phyloP scores from a whole-genome alignment of 257 asterid genomes.

The Nicotiana noctiflora region DNA sequence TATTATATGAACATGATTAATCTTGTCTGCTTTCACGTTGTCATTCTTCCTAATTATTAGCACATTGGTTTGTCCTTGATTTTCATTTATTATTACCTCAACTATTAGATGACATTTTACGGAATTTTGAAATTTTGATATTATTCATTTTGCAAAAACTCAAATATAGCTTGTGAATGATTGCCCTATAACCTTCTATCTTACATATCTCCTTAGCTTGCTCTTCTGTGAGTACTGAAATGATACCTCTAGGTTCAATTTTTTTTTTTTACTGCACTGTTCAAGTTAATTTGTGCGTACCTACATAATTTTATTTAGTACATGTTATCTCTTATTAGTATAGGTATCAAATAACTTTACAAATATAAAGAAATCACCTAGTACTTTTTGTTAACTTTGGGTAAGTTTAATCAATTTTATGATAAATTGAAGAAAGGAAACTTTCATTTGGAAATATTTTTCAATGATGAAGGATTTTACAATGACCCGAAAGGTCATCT shows the following conservation, averaged over 20 bases:
- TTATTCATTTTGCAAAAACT: background rate
- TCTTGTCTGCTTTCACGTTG: background rate
- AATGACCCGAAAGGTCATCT: too few relatives aligned
- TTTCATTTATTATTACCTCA: background rate
- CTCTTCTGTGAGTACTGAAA: background rate
- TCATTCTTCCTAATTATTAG: background rate
- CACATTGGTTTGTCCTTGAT: background rate
- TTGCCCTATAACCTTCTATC: background rate
- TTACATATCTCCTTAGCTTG: background rate
- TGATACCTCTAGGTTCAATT: background rate
- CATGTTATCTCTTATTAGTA: rapidly evolving
- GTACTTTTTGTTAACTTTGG: too few relatives aligned
- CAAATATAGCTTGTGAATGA: background rate
- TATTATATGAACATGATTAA: background rate
- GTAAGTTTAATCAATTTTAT: background rate
- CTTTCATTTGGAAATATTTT: background rate
- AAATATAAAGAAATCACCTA: too few relatives aligned
- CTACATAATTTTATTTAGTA: too few relatives aligned
- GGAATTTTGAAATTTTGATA: background rate
- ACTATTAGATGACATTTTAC: background rate
- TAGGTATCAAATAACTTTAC: too few relatives aligned
- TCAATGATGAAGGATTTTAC: background rate
- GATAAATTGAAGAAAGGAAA: background rate
- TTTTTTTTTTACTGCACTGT: too few relatives aligned
- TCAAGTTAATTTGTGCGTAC: too few relatives aligned